Percentiles rank a stretch among this genome's conserved stretches.
These are phyloP conservation scores for Suhomyces yuchorum DNA, from an alignment of 1,139 yeast genomes.

Conservation along the genomic window DNA sequence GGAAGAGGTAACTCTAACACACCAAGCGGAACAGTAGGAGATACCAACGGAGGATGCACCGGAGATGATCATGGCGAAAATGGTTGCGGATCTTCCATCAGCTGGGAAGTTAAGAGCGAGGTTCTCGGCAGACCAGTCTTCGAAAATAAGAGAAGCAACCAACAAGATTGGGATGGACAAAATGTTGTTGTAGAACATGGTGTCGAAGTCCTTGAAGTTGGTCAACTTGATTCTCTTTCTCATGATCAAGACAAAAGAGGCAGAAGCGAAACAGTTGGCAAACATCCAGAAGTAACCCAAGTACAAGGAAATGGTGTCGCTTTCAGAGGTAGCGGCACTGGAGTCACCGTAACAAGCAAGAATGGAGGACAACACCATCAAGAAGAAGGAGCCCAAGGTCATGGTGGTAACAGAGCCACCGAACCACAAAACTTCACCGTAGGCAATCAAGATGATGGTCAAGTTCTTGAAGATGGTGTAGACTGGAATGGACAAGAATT, in stretches of 20 bases:
- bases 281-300: conserved; percentile 97
- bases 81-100: conserved; percentile 64
- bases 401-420: conserved; percentile 90
- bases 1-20: conserved; percentile 97
- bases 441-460: conserved; percentile 94
- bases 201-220: conserved; percentile 95
- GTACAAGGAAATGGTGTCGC: conserved; percentile 50
- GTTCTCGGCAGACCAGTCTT: conserved; percentile 90
- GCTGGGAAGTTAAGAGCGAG: conserved; percentile 75
- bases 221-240: conserved; percentile 97
- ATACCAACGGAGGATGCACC: conserved; percentile 95
- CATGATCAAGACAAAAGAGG: conserved; percentile 90
- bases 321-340: conserved; percentile 37
- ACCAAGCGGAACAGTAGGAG: conserved; percentile 99
- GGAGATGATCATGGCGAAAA: conserved; percentile 83
- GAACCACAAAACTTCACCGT: conserved; percentile 97
- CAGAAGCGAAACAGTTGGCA: conserved; percentile 88
- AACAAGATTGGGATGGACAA: conserved; percentile 87
- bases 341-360: conserved; percentile 86
- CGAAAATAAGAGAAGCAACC: conserved; percentile 71
- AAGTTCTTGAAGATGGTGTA: conserved; percentile 97
- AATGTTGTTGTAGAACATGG: conserved; percentile 96
- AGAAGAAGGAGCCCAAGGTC: conserved; percentile 83
- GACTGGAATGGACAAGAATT: conserved; percentile 87
- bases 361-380: conserved; percentile 92